Base-by-base conservation (phyloP, 2,329 filamentous ascomycete species). In the Xylaria sp. region DNA sequence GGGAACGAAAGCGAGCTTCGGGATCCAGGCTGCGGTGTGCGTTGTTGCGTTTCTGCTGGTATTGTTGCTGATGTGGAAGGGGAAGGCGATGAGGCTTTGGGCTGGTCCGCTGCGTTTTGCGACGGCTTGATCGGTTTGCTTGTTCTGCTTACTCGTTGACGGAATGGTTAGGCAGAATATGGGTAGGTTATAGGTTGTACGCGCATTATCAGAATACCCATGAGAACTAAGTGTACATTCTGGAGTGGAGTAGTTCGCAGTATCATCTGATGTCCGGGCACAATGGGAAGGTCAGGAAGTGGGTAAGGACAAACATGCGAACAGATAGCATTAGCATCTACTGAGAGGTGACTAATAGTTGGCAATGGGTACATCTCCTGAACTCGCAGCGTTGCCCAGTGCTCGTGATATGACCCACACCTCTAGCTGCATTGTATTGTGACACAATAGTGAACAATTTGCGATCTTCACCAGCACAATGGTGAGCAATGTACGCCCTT, bases 1-100 rank as follows among this genome's bases (percentile, higher is more conserved):
- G 65, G 85, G 85, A 0, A 80, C 84, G 1, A 80, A 81, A 63
- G 73, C 76, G 23, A 84, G 82, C 74, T 82, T 87, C 57, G 84
- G 84, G 1, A 83, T 83, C 20, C 84, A 86, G 78, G 81, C 79
- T 1, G 84, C 78, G 1, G 80, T 85, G 57, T 80, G 77, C n/a
- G 76, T 67, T 0, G 75, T 67, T 34, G 80, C 79, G 0, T 82
- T 81, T 66, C 63, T 81, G 20, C 74, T 84, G 15, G 70, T 82
- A 18, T 6, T 83, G 9, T 28, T 76, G 1, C 64, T 83, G 63
- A 78, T 81, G 73, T 57, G 77, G 60, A 80, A 75, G 63, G 82
- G 82, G 8, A 83, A 81, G 77, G 73, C 66, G 12, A 59, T 83
- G 73, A 75, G 82, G 60, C 73, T 74, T 41, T 80, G 74, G 80